A percentile compares a stretch with the other conserved stretches of the same genome.
Conservation (phyloP, 2,329 filamentous ascomycete species). For the Nemania sp. region DNA sequence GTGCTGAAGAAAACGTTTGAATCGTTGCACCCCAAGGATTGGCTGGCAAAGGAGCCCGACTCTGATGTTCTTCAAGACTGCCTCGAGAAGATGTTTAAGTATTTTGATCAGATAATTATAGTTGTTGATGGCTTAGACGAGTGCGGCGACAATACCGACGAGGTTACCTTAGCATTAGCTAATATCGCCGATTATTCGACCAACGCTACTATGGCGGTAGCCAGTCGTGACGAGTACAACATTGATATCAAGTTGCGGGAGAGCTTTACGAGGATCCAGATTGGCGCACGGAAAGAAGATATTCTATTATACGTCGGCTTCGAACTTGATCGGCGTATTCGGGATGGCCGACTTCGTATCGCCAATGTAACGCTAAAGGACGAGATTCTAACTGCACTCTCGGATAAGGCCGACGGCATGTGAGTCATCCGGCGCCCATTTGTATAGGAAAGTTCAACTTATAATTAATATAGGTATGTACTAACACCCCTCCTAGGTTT, state of each 20-base stretch:
- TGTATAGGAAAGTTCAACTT: background rate
- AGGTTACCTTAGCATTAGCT: conserved; percentile 25
- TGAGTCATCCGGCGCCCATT: conserved; percentile 22
- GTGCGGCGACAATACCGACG: conserved; percentile 32
- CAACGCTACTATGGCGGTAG: conserved; percentile 37
- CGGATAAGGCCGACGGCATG: conserved; percentile 39
- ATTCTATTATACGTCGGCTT: conserved; percentile 39
- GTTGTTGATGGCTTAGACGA: conserved; percentile 43
- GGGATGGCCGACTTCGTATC: conserved; percentile 24
- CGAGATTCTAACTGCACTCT: conserved; percentile 35
- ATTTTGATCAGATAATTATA: conserved; percentile 34
- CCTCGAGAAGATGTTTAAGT: conserved; percentile 22
- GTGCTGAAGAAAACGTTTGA: conserved; percentile 39
- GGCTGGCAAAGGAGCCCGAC: conserved; percentile 20
- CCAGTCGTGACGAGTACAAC: conserved; percentile 38
- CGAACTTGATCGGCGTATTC: conserved; percentile 38
- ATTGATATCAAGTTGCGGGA: conserved; percentile 31
- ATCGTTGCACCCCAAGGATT: conserved; percentile 29
- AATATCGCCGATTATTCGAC: conserved; percentile 21
- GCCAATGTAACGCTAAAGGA: conserved; percentile 30
- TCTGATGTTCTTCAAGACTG: conserved; percentile 14
- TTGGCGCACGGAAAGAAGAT: conserved; percentile 42
- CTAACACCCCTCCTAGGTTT: conserved; percentile 8
- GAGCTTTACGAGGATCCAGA: conserved; percentile 32
- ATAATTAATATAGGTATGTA: background rate